phyloP scores from a whole-genome alignment of 1,139 yeast species.

The Suhomyces ambrosiae region DNA sequence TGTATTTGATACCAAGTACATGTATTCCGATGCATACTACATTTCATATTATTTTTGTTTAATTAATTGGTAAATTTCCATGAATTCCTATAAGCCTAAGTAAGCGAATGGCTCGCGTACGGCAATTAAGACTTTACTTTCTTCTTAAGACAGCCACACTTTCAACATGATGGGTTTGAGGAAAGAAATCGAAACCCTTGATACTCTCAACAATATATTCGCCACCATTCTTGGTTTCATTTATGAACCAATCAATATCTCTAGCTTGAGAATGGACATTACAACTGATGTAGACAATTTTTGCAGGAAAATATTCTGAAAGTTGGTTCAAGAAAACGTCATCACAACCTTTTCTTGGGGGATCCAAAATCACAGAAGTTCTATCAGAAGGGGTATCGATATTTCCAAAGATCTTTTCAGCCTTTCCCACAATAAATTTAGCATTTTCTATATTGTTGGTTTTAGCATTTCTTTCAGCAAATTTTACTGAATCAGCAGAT shows the following conservation, averaged over 20 bases:
- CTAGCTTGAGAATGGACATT: conserved; percentile 98
- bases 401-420: conserved; percentile 81
- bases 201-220: conserved; percentile 74
- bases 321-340: conserved; percentile 82
- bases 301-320: conserved; percentile 78
- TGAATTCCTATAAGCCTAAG: too few relatives aligned
- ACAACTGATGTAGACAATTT: conserved; percentile 90
- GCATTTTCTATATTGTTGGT: conserved; percentile 76
- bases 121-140: too few relatives aligned
- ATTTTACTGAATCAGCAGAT: conserved; percentile 85
- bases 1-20: too few relatives aligned
- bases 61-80: too few relatives aligned
- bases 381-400: conserved; percentile 68
- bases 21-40: too few relatives aligned
- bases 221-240: conserved; percentile 62
- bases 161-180: conserved; percentile 97
- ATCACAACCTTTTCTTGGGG: conserved; percentile 97
- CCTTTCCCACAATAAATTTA: conserved; percentile 85
- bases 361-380: conserved; percentile 92
- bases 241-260: conserved; percentile 82
- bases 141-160: conserved; percentile 76
- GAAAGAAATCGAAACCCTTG: conserved; percentile 95
- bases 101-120: too few relatives aligned
- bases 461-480: conserved; percentile 81
- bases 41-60: too few relatives aligned